Base-by-base conservation (phyloP, 202 grass and related monocot genomes). In the Bolboschoenoplectus hybrid region DNA sequence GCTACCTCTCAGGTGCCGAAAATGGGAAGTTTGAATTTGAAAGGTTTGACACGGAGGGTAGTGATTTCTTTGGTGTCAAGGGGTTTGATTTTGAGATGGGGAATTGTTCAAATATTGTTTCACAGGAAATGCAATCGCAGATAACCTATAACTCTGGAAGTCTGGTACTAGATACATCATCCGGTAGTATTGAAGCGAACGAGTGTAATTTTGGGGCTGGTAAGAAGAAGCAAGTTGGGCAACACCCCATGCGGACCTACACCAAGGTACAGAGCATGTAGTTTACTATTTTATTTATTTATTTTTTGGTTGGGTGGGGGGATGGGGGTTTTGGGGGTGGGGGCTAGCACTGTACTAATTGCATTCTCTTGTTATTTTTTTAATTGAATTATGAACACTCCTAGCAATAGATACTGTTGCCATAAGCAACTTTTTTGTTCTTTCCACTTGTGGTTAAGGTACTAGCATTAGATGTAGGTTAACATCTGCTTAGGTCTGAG, bases 161-260 rank as follows among this genome's bases (percentile, higher is more conserved):
- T 89, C 90, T 76, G 89, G 84, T 82, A 85, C 85, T 78, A 88
- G 88, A 87, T 87, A 91, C 94, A 73, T 95, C 97, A 41, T 91
- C 92, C 6, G 89, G 93, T 73, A 98, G 93, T 50, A 95, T 98
- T 63, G 93, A 91, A 67, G 89, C 67, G 0, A 87, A 86, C 0
- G 92, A 91, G 32, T 88, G 86, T 87, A 85, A 65, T 89, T 90
- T 92, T 3, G 90, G 88, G 38, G 55, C 56, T 74, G 51, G 85
- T 74, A 90, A 88, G 38, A 75, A 40, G 11, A 96, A 93, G 51
- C 86, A 85, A 9, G 61, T 44, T n/a, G 55, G 74, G n/a, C 94
- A 89, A 87, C 93, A 83, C 53, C 97, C 92, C 12, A 85, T 94
- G 56, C 86, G 97, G 67, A 99, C 97, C 76, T 99, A 93, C 69